Evolutionary conservation across 805 yeast genomes (phyloP).

Genomic region (Teunomyces stri): DNA sequence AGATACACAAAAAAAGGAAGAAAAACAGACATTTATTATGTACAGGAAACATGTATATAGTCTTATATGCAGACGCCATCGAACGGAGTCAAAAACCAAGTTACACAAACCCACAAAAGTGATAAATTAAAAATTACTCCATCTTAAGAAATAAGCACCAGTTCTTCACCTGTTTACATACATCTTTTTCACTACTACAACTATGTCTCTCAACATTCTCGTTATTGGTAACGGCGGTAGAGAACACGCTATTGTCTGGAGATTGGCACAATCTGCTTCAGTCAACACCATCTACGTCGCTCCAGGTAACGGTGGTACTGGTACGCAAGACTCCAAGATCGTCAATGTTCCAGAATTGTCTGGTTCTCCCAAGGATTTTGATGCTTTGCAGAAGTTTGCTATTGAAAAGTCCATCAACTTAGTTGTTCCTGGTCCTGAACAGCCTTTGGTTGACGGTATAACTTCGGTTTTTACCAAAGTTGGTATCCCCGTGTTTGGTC

Average conservation of each 20-base stretch:
- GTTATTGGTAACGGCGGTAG: constrained; percentile 98
- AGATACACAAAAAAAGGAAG: background rate
- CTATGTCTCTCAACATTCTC: constrained; percentile 52
- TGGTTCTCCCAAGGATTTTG: constrained; percentile 65
- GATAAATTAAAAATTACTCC: constrained; percentile 3
- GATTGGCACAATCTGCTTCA: constrained; percentile 70
- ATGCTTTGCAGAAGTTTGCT: constrained; percentile 71
- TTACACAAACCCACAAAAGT: constrained; percentile 2
- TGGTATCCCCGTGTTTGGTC: constrained; percentile 97
- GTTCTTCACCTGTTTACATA: background rate
- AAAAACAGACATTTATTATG: background rate
- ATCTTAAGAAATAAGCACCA: background rate
- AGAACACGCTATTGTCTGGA: constrained; percentile 96
- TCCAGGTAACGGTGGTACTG: constrained; percentile 96
- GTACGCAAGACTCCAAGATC: constrained; percentile 44
- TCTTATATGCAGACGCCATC: background rate
- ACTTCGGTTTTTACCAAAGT: constrained; percentile 66
- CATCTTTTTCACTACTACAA: constrained; percentile 2
- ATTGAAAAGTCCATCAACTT: constrained; percentile 59
- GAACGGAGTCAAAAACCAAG: background rate
- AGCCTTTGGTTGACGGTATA: constrained; percentile 95
- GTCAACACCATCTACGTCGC: constrained; percentile 82
- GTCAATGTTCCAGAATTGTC: constrained; percentile 65
- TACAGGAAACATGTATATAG: background rate
- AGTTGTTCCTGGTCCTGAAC: constrained; percentile 98